These are phyloP conservation scores for Pleurotus sapidus DNA, from an alignment of 768 basidiomycete species.

Conservation along the genomic window DNA sequence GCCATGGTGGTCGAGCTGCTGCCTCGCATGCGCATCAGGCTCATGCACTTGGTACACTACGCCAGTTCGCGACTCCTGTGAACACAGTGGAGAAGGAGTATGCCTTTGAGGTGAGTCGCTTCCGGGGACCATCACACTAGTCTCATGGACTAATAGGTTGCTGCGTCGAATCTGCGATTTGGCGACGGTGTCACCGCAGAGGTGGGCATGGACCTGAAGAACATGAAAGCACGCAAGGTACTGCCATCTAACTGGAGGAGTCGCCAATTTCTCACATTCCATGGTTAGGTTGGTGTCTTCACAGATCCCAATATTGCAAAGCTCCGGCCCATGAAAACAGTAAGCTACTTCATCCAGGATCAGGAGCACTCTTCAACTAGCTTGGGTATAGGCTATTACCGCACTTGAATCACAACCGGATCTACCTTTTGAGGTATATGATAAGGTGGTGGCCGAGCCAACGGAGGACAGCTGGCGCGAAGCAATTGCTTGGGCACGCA, in stretches of 20 bases:
- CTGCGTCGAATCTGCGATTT: conserved; percentile 85
- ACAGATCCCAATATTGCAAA: conserved; percentile 86
- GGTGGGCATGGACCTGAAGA: conserved; percentile 92
- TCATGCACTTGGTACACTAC: conserved; percentile 55
- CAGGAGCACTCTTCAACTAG: background rate
- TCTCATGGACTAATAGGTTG: conserved; percentile 45
- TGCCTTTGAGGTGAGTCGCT: conserved; percentile 71
- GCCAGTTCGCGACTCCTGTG: conserved; percentile 78
- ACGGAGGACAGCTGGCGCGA: conserved; percentile 87
- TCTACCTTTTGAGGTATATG: conserved; percentile 79
- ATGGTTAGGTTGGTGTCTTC: conserved; percentile 85
- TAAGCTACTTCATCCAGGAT: conserved; percentile 30
- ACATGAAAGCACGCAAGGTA: conserved; percentile 88
- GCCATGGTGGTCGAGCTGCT: conserved; percentile 61
- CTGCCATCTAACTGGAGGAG: background rate
- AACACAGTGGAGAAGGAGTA: conserved; percentile 78
- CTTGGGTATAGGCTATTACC: conserved; percentile 55
- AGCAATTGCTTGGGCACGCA: conserved; percentile 85
- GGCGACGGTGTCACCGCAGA: conserved; percentile 88
- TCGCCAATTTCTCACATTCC: conserved; percentile 7
- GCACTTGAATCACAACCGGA: conserved; percentile 77
- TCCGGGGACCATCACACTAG: too few species aligned
- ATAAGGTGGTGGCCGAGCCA: conserved; percentile 83
- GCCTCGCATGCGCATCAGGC: conserved; percentile 36
- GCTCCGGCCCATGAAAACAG: conserved; percentile 79